Base-by-base conservation (phyloP, 768 basidiomycete species). In the Rhizopogon sp. region DNA sequence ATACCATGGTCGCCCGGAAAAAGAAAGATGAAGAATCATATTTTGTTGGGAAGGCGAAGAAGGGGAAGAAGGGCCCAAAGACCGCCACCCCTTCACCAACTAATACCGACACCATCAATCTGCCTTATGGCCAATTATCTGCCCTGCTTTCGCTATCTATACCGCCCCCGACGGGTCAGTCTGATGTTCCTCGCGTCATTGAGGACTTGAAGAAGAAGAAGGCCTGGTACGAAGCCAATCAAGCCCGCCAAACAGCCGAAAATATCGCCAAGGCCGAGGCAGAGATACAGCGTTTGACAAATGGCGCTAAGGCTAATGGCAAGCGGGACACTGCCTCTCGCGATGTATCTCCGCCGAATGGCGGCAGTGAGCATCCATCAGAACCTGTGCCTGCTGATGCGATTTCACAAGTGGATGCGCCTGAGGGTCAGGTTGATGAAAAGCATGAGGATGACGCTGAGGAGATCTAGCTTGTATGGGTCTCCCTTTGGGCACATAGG, bases 131-230 rank as follows among this genome's bases (percentile, higher is more conserved):
- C n/a, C 94, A 90, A 6, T 83, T 99, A 43, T 79, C 88, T 45
- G 97, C 95, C 1, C 83, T 99, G 37, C 79, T 96, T 55, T 75
- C 81, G 14, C 78, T 98, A 41, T 92, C 93, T 35, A 98, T 99
- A 64, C 87, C 93, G 25, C 90, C 94, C 25, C 97, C 97, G 0
- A 77, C 83, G 16, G 86, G 87, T 10, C 70, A 79, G 41, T 74
- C 78, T 5, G 95, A 99, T 59, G 79, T 94, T 35, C 80, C 85
- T 52, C 88, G 92, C 52, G 83, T 93, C 45, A 77, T 98, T 54
- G 89, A 91, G 65, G 91, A 97, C 68, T 79, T 99, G 55, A 88
- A 88, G 71, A 90, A 83, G 50, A 99, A 98, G 80, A 94, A 94
- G 75, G 79, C 85, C 22, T 98, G 94, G 93, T 97, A 84, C 64